Evolutionary conservation across 2,329 filamentous ascomycete genomes (phyloP), one percentile per base, ranked within the genome.

Genomic region (Didymella pomorum): DNA sequence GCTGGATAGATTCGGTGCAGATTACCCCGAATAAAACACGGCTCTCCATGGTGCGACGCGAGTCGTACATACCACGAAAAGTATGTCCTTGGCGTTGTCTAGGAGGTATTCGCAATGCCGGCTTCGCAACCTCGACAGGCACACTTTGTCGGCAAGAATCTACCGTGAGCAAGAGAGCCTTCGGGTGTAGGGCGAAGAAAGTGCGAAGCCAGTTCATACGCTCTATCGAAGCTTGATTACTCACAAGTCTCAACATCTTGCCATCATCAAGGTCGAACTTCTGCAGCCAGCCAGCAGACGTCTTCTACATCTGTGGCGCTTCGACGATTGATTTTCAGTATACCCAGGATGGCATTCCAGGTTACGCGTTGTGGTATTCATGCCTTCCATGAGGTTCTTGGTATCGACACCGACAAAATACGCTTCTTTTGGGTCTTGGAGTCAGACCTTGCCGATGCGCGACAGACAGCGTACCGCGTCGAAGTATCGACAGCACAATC

Each of bases 321-420:
- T 33, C 29, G 11, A 14, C 29, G 29, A 33, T 3, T 16, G 11
- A 14, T 4, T 33, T 18, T 37, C n/a, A 37, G 33, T 37, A 43
- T 20, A 23, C 2, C 20, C 20, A 58, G 20, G 2, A 62, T 69
- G 64, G 14, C 54, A 12, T 54, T 77, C 64, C 61, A 70, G 46
- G 61, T 79, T 20, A 62, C 61, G 20, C 62, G 63, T 16, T 78
- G 75, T 53, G 77, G 77, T 21, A 78, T 79, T 18, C 76, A 79
- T 50, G 74, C 71, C 50, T 80, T 77, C 50, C 70, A 75, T 39
- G 77, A 79, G 63, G 68, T 71, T 2, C 60, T 79, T 8, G 77
- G 78, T 4, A 77, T 79, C 52, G 78, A 79, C 52, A 67, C 72
- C 4, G 75, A 79, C 43, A 68, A 75, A 42, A 64, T 79, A 12